Conservation (phyloP, 2,329 filamentous ascomycete genomes). For the Aspergillus texensis region DNA sequence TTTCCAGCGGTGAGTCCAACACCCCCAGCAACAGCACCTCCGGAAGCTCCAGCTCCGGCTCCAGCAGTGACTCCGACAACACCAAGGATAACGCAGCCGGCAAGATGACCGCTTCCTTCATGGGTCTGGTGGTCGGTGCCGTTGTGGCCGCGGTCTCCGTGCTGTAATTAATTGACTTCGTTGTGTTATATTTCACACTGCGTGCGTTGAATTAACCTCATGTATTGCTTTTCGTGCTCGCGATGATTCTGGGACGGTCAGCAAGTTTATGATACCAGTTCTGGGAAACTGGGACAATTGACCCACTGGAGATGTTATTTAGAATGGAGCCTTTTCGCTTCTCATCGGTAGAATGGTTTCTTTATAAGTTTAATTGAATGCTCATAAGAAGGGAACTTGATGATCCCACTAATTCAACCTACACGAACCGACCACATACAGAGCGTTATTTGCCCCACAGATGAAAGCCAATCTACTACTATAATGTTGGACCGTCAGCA, state of each 20-base stretch:
- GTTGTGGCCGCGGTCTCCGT: slow-evolving; percentile 32
- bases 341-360: neutral
- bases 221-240: neutral
- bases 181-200: neutral
- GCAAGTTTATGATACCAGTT: neutral
- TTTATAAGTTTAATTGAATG: neutral
- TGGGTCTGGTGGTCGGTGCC: slow-evolving; percentile 30
- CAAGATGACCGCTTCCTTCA: slow-evolving; percentile 25
- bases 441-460: neutral
- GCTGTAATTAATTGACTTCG: slow-evolving; percentile 23
- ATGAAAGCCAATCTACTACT: neutral
- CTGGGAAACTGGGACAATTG: neutral
- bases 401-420: neutral
- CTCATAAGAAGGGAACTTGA: neutral
- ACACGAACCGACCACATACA: neutral
- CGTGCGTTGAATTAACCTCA: neutral
- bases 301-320: neutral
- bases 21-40: slow-evolving; percentile 52
- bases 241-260: neutral
- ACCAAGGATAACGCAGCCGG: slow-evolving; percentile 20
- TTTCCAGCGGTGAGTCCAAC: slow-evolving; percentile 58
- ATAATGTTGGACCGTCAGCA: neutral
- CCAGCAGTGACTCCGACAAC: slow-evolving; percentile 11
- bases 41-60: slow-evolving; percentile 20
- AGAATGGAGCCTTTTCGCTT: neutral